phyloP scores from a whole-genome alignment of 1,284 basidiomycete genomes.

The Rhodotorula glutinis region DNA sequence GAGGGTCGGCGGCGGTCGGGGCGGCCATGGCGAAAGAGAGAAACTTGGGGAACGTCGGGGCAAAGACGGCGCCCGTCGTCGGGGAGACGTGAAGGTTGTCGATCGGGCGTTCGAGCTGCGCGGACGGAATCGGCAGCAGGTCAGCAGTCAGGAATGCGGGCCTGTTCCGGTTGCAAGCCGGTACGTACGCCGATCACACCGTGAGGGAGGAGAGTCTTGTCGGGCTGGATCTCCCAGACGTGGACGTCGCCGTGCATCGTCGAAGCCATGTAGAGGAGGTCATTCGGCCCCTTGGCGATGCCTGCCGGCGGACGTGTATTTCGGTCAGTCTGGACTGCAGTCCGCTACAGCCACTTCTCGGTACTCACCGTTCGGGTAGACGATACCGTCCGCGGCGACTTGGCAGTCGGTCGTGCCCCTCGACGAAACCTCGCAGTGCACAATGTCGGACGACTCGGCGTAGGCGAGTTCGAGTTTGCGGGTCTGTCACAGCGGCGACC shows the following conservation, averaged over 20 bases:
- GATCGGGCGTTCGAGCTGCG: conserved; percentile 24
- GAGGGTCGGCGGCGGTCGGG: conserved; percentile 5
- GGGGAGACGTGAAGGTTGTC: conserved; percentile 40
- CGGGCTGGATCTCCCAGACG: conserved; percentile 31
- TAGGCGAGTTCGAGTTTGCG: conserved; percentile 20
- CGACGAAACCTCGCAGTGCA: conserved; percentile 30
- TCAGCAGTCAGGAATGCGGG: no score
- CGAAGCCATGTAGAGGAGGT: conserved; percentile 33
- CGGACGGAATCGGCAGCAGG: neutral
- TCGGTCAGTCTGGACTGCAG: neutral
- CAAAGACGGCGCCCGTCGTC: conserved; percentile 31
- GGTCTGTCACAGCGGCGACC: neutral
- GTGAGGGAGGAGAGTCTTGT: conserved; percentile 32
- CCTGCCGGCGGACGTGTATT: neutral
- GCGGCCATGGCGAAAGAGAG: conserved; percentile 17
- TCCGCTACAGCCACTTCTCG: neutral
- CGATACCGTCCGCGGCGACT: conserved; percentile 29
- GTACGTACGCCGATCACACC: conserved; percentile 19
- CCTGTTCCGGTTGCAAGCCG: neutral
- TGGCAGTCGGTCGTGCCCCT: conserved; percentile 17
- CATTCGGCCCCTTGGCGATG: conserved; percentile 33
- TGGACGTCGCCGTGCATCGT: conserved; percentile 26
- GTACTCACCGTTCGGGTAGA: conserved; percentile 39
- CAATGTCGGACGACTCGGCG: conserved; percentile 25
- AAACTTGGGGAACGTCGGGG: conserved; percentile 26